phyloP scores from a whole-genome alignment of 2,329 filamentous ascomycete genomes.

The Pseudogymnoascus sp. region DNA sequence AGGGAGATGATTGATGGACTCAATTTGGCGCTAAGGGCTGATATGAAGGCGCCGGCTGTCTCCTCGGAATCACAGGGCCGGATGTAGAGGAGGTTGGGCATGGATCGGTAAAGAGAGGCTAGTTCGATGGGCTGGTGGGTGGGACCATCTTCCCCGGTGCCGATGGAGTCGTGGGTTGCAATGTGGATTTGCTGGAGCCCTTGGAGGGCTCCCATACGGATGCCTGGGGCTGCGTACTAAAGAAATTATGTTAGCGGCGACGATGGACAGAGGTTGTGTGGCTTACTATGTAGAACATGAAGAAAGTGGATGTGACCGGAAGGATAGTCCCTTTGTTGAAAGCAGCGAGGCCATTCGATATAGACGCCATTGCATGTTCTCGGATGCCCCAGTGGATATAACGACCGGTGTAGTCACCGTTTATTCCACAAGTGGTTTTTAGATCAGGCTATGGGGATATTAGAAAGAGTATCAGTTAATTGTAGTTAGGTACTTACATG shows the following conservation, averaged over 20 bases:
- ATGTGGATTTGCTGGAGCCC: conserved; percentile 48
- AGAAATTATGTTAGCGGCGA: not conserved
- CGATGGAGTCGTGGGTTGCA: conserved; percentile 54
- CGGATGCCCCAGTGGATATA: conserved; percentile 54
- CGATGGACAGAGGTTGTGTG: not conserved
- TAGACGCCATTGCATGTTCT: conserved; percentile 52
- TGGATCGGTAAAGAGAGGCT: conserved; percentile 48
- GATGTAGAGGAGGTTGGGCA: conserved; percentile 54
- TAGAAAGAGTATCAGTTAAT: not conserved
- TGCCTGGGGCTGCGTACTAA: conserved; percentile 44
- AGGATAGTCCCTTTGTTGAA: conserved; percentile 46
- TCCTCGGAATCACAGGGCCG: conserved; percentile 52
- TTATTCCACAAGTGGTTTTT: conserved; percentile 38
- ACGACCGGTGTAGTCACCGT: conserved; percentile 45
- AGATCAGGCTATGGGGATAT: conserved; percentile 26
- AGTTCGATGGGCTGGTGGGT: conserved; percentile 30
- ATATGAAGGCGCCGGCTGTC: conserved; percentile 43
- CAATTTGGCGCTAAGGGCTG: conserved; percentile 35
- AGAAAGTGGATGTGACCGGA: conserved; percentile 50
- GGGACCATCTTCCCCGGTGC: conserved; percentile 50
- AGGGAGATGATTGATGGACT: conserved; percentile 41
- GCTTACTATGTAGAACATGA: conserved; percentile 48
- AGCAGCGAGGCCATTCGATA: conserved; percentile 51
- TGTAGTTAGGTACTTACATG: conserved; percentile 22
- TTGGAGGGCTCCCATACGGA: conserved; percentile 52